Base-by-base conservation (phyloP, 2,329 filamentous ascomycete species). In the Paecilomyces niveus region DNA sequence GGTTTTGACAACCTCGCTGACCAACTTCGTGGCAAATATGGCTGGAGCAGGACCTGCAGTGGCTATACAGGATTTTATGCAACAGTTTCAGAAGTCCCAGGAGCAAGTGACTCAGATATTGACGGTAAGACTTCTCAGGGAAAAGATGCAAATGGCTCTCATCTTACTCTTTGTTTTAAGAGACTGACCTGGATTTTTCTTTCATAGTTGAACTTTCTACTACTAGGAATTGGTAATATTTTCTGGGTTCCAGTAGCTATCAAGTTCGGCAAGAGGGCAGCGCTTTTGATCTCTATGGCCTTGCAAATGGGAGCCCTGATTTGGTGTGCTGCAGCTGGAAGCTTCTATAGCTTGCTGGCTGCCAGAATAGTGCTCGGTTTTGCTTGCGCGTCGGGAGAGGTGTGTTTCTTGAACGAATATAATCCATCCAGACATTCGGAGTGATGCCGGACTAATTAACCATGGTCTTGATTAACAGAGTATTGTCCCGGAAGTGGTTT, bases 401-500 rank as follows among this genome's bases (percentile, higher is more conserved):
- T 35, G 8, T 3, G 32, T 10, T 35, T 10, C 32, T 26, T 26
- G 24, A 35, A 35, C 3, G 13, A 35, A 15, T 35, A 10, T 15
- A 9, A 2, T 35, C 9, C 32, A 15, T 35, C 32, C 13, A 26
- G 24, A 26, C 32, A 9, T 15, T 35, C 32, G 8, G 13, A 10
- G 8, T 9, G 13, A 9, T 35, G 8, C 32, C 32, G 8, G 9
- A 35, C 8, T 10, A 15, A 35, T 15, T 35, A 35, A 10, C 8
- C 8, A 35, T 35, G 32, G 3, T 7, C 8, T 3, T 26, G n/a
- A 26, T 5, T 3, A 26, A 26, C 24, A 35, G 32, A 35, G 32
- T 50, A 56, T 56, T 18, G 54, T 56, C n/a, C 54, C 54, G 2
- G 54, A 56, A 26, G 39, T 56, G 35, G 54, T 56, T 35, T 29